A percentile compares a stretch with the other conserved stretches of the same genome.
These are phyloP conservation scores for Termitomyces heimii DNA, from an alignment of 768 basidiomycete genomes.

Conservation along the genomic window DNA sequence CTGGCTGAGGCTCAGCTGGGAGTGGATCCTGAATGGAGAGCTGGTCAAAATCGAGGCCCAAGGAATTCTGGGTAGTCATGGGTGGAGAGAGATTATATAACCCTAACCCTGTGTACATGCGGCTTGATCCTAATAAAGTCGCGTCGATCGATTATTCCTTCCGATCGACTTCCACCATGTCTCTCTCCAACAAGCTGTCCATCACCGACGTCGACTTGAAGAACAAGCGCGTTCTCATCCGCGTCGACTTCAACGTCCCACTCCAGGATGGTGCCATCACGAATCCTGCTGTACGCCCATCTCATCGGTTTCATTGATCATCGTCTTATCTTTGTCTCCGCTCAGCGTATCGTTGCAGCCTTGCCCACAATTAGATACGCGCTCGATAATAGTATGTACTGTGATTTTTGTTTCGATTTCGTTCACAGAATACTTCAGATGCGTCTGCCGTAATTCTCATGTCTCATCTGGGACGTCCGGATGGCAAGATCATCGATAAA, in stretches of 20 bases:
- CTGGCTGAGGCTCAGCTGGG: slow-evolving; percentile 11
- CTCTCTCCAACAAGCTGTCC: slow-evolving; percentile 90
- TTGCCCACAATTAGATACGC: slow-evolving; percentile 95
- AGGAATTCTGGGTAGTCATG: slow-evolving; percentile 53
- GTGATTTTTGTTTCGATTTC: neutral
- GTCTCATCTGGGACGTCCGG: slow-evolving; percentile 97
- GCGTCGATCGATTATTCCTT: slow-evolving; percentile 6
- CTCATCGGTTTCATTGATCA: slow-evolving; percentile 7
- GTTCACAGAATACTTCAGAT: slow-evolving; percentile 33
- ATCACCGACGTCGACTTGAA: slow-evolving; percentile 89
- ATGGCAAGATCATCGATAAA: slow-evolving; percentile 84
- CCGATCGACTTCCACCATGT: slow-evolving; percentile 49
- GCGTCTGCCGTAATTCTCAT: slow-evolving; percentile 85
- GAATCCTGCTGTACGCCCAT: slow-evolving; percentile 80
- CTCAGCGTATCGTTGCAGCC: slow-evolving; percentile 93
- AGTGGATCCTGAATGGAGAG: slow-evolving; percentile 28
- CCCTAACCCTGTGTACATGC: slow-evolving; percentile 22
- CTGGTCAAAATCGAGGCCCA: slow-evolving; percentile 65
- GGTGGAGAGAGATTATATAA: slow-evolving; percentile 12
- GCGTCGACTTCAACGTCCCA: slow-evolving; percentile 96
- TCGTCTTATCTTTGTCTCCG: slow-evolving; percentile 8
- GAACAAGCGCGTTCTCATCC: slow-evolving; percentile 85
- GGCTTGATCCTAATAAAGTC: slow-evolving; percentile 4
- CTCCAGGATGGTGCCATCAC: slow-evolving; percentile 90
- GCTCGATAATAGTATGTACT: slow-evolving; percentile 62